Base-by-base conservation (phyloP, 345 rosid genomes). In the Angophora floribunda region DNA sequence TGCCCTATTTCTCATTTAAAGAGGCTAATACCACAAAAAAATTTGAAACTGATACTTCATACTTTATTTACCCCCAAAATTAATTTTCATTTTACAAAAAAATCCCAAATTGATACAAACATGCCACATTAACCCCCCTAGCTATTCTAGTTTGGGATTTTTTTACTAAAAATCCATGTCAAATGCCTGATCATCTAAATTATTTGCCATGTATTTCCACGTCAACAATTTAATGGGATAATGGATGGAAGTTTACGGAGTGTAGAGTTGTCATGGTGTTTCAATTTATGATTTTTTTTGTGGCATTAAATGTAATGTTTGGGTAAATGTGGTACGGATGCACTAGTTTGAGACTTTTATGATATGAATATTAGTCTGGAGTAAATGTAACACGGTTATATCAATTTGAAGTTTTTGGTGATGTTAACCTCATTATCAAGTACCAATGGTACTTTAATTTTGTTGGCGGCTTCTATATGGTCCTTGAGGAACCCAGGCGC, bases 331-430 rank as follows among this genome's bases (percentile, higher is more conserved):
- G 41, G 19, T 15, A 63, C 2, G 14, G 6, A 1, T 63, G 2
- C 41, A n/a, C 15, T 13, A n/a, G 17, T 6, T 6, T 63, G 2
- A 1, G 14, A n/a, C 7, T 63, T 63, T 13, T n/a, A 13, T 63
- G 41, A 63, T 3, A 63, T 0, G 0, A 3, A 63, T n/a, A 63
- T n/a, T 63, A 63, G 7, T 63, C n/a, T n/a, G 0, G 1, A 63
- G 36, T 63, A 63, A 63, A 63, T n/a, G 4, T 59, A 30, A 59
- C 1, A 13, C 1, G 2, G 9, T 3, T 7, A 2, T 63, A 63
- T n/a, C 0, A 2, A 1, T 13, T 63, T 63, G n/a, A 26, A 6
- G 1, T 5, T 26, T 57, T 59, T 26, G 30, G 7, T 59, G 30
- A 3, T 59, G 26, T 0, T 59, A 59, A 50, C 51, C 51, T 50